Evolutionary conservation across 495 filamentous ascomycete genomes (phyloP).

Genomic region (Penicillium subrubescens): DNA sequence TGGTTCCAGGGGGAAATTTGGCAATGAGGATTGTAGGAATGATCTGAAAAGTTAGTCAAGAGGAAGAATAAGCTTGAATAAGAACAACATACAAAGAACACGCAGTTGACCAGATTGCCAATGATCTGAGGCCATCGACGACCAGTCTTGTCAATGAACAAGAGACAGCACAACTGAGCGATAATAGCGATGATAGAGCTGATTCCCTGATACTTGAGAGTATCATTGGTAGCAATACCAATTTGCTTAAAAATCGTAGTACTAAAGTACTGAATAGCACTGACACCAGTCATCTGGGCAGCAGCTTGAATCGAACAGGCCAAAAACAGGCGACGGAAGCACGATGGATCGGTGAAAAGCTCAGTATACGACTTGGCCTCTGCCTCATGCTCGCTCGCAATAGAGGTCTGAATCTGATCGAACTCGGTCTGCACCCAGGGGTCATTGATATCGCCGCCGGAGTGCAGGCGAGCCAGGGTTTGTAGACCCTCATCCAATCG

Average conservation of each 20-base stretch:
- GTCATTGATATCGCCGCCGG: constrained; percentile 58
- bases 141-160: neutral
- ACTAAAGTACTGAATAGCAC: constrained; percentile 66
- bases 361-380: constrained; percentile 62
- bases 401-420: constrained; percentile 51
- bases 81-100: neutral
- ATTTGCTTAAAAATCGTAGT: constrained; percentile 61
- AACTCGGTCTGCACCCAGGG: constrained; percentile 66
- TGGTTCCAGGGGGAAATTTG: neutral
- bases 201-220: neutral
- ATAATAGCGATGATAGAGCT: neutral
- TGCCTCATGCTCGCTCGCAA: constrained; percentile 45
- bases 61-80: neutral
- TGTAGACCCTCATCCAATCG: constrained; percentile 54
- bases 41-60: neutral
- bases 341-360: constrained; percentile 59
- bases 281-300: constrained; percentile 66
- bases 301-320: constrained; percentile 61
- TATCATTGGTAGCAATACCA: constrained; percentile 55
- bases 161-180: neutral
- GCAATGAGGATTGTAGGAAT: neutral
- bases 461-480: constrained; percentile 61
- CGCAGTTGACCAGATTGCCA: neutral
- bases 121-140: neutral
- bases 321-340: constrained; percentile 62